phyloP scores from a whole-genome alignment of 768 basidiomycete genomes.

The Trametes cinnabarina region DNA sequence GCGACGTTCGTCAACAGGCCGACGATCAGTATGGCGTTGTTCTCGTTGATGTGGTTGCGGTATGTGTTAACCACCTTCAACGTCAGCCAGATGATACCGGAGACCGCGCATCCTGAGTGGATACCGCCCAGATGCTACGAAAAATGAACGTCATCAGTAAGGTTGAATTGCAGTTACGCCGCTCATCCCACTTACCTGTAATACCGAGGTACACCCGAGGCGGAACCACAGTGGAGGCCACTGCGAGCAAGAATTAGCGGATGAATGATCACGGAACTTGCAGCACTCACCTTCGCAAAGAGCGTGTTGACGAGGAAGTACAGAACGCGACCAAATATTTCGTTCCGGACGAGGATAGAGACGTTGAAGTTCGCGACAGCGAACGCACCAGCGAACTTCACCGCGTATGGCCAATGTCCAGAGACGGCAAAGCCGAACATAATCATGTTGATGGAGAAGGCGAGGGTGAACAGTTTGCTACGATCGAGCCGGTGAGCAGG shows the following conservation, averaged over 20 bases:
- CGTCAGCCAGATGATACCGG: constrained; percentile 68
- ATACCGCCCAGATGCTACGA: constrained; percentile 70
- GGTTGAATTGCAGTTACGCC: background rate
- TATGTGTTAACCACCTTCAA: constrained; percentile 60
- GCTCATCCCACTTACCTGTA: constrained; percentile 43
- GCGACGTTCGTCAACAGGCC: constrained; percentile 58
- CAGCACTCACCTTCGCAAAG: constrained; percentile 63
- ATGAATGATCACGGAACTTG: background rate
- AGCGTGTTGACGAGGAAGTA: constrained; percentile 69
- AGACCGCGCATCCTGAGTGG: constrained; percentile 72
- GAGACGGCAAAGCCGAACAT: constrained; percentile 59
- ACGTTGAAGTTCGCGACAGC: constrained; percentile 72
- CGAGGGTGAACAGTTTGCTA: constrained; percentile 73
- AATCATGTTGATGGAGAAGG: constrained; percentile 57
- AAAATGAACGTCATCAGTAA: background rate
- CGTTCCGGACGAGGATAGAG: constrained; percentile 77
- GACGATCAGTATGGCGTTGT: constrained; percentile 56
- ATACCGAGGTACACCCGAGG: constrained; percentile 68
- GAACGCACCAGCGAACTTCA: constrained; percentile 63
- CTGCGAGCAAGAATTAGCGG: constrained; percentile 31
- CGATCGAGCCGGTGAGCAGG: background rate
- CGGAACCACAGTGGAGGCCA: constrained; percentile 75
- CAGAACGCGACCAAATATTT: constrained; percentile 75
- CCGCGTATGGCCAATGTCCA: constrained; percentile 67
- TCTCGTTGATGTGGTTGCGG: constrained; percentile 45